Base-by-base conservation (phyloP, 163 green algal species). In the Chlamydomonas reinhardtii region DNA sequence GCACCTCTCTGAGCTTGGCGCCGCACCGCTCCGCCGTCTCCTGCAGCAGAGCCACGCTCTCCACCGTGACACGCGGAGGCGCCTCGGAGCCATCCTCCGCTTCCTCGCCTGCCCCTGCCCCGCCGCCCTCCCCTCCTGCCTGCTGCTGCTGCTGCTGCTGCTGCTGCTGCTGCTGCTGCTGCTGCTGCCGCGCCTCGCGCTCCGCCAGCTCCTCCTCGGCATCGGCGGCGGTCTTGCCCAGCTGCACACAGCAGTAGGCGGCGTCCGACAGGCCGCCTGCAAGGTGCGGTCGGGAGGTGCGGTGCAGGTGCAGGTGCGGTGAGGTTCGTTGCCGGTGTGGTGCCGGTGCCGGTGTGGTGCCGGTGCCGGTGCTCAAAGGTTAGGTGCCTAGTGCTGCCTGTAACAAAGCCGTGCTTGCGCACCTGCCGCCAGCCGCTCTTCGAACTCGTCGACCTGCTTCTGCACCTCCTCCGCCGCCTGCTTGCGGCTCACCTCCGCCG, bases 151-250 rank as follows among this genome's bases (percentile, higher is more conserved):
- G 37, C 20, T 34, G 48, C 68, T 77, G 62, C 68, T 71, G n/a
- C n/a, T n/a, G n/a, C n/a, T n/a, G n/a, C n/a, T 84, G 65, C 65
- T 54, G 31, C 65, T 72, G 29, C 65, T 39, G 65, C 65, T 20
- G 16, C 66, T 73, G 22, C 17, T 31, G 66, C 27, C 29, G 64
- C 17, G 64, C 64, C 64, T 71, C 64, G 17, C 17, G 27, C 52
- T 61, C 79, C 14, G 79, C 79, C 52, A 85, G 79, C 68, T 77
- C 79, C 68, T 85, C 79, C 69, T 85, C 79, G 19, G 79, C 79
- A 69, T 85, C 79, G 68, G 72, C 22, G 1, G 69, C 79, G 68
- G 71, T 77, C 79, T 85, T 85, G 25, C n/a, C 69, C 39, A 85
- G 69, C 34, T 20, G 31, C 34, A 85, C 79, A 34, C 68, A 77